Evolutionary conservation across 2,329 filamentous ascomycete genomes (phyloP).

Genomic region (Escovopsis weberi): DNA sequence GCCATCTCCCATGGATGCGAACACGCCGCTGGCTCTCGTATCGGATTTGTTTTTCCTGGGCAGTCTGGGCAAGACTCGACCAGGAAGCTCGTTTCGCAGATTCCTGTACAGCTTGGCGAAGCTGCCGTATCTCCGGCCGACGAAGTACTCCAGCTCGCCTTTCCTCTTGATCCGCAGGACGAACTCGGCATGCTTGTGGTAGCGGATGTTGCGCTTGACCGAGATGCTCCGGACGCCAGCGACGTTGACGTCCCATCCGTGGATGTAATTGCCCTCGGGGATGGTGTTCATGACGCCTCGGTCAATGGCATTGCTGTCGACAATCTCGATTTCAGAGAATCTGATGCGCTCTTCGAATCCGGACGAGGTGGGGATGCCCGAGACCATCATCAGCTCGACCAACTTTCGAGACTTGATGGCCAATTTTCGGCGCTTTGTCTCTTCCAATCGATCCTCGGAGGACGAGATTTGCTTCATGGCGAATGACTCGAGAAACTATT

Average conservation of each 20-base stretch:
- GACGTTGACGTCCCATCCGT: slow-evolving; percentile 95
- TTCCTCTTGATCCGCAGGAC: slow-evolving; percentile 71
- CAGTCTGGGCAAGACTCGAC: slow-evolving; percentile 72
- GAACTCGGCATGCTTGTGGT: slow-evolving; percentile 92
- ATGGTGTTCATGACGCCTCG: slow-evolving; percentile 74
- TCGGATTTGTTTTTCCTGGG: slow-evolving; percentile 85
- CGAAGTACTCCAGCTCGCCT: slow-evolving; percentile 59
- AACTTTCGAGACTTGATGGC: slow-evolving; percentile 89
- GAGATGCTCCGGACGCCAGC: slow-evolving; percentile 71
- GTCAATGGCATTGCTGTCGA: slow-evolving; percentile 85
- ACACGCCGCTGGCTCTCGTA: slow-evolving; percentile 45
- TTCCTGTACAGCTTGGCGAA: slow-evolving; percentile 69
- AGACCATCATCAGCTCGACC: slow-evolving; percentile 99
- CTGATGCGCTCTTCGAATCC: slow-evolving; percentile 95
- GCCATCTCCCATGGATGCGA: slow-evolving; percentile 38
- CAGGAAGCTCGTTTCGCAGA: slow-evolving; percentile 72
- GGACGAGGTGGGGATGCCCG: slow-evolving; percentile 84
- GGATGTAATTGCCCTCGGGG: slow-evolving; percentile 82
- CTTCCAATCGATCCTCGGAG: slow-evolving; percentile 87
- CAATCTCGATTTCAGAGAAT: slow-evolving; percentile 93
- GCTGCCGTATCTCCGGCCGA: slow-evolving; percentile 78
- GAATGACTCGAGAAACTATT: slow-evolving; percentile 87
- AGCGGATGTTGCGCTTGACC: slow-evolving; percentile 71
- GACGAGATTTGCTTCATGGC: slow-evolving; percentile 95
- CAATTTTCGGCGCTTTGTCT: slow-evolving; percentile 87